Evolutionary conservation across 257 asterid genomes (phyloP), one percentile per base, ranked within the genome.

Genomic region (Scutellaria baicalensis): DNA sequence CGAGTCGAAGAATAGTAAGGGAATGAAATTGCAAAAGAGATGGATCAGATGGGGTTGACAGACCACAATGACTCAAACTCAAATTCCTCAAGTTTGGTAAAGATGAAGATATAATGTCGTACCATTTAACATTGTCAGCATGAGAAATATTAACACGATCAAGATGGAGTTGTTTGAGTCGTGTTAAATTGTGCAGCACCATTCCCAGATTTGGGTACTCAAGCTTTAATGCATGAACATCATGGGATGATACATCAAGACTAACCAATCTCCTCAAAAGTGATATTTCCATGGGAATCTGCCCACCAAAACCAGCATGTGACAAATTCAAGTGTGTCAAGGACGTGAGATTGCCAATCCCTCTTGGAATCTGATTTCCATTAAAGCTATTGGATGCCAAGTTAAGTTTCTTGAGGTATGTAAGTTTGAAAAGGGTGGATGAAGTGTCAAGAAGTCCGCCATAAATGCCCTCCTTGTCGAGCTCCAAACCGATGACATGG

Each of bases 131-230:
- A 56, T 73, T 63, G 1, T 59, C 64, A 23, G 64, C 47, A 13
- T n/a, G n/a, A n/a, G 86, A 70, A 56, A 85, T 61, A 43, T 74
- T 36, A 1, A 69, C 79, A 12, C 73, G 65, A 68, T 85, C 90
- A 35, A 84, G 87, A 73, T 74, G n/a, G 27, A 84, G 77, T 59
- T 79, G 79, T 70, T 58, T 57, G 18, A 83, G 82, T 52, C 49
- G n/a, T 50, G n/a, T 45, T 27, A 83, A 74, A 66, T 80, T 77
- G 5, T 16, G 3, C 44, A 39, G 58, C 1, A 80, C 63, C n/a
- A 64, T 35, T 17, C 23, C 40, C 58, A 69, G 39, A 52, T 74
- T 59, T 0, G 77, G 82, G 36, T 62, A 36, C 63, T 69, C 67
- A 18, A n/a, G 7, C 16, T 33, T 5, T 7, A 31, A 0, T n/a